Base-by-base conservation (phyloP, 192 early-diverging fungal genomes). In the Coemansia sp. region DNA sequence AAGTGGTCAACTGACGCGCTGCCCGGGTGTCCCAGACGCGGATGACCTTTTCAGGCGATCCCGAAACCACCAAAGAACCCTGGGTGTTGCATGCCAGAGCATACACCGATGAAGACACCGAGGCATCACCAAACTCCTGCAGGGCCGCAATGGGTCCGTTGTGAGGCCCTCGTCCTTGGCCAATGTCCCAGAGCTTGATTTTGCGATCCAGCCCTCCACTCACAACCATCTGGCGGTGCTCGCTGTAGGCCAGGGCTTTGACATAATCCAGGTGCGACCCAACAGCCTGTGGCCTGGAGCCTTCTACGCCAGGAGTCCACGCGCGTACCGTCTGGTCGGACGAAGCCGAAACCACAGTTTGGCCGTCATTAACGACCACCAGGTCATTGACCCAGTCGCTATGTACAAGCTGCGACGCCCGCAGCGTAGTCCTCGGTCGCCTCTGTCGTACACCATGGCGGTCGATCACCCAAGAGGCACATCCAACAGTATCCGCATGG, bases 371-470 rank as follows among this genome's bases (percentile, higher is more conserved):
- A 19, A 59, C 53, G 18, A 51, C 63, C 8, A 60, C 82, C 37
- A 99, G 80, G 49, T 95, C 96, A 65, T 97, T 99, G 6, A 99
- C 87, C 96, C 96, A 99, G 68, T 97, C 94, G 6, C 84, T 87
- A 55, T 99, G 96, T 42, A 88, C 80, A 57, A 88, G 80, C 46
- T 79, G 88, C 22, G 82, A 83, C 14, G 77, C 79, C 10, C 83
- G 67, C 54, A 83, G 83, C 2, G 84, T 83, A 3, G 92, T 80
- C 36, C 73, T 78, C 24, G 79, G 79, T 20, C 68, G 62, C 25
- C 36, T 46, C 50, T 57, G 37, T 25, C 68, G 58, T 9, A 46
- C 49, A 24, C 35, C 48, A 40, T 56, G 48, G 25, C 77, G 53
- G 45, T 60, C 59, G n/a, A 64, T 46, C 34, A 41, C 29, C 50